phyloP scores from a whole-genome alignment of 805 yeast genomes.

The Pichia californica region DNA sequence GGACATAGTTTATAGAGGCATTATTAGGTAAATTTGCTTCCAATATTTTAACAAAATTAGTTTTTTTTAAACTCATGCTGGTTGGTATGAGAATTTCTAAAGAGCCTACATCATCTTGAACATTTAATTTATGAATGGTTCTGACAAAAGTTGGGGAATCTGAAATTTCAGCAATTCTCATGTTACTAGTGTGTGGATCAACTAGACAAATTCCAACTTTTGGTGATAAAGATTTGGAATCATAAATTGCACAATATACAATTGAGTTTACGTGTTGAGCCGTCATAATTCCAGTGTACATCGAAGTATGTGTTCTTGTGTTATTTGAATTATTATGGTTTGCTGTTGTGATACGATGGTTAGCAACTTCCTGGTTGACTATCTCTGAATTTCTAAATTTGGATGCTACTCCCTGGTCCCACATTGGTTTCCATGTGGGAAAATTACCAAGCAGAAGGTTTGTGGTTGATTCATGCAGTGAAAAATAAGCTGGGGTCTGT shows the following conservation, averaged over 20 bases:
- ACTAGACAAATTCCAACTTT: constrained; percentile 36
- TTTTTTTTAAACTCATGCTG: constrained; percentile 17
- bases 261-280: constrained; percentile 1
- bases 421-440: constrained; percentile 4
- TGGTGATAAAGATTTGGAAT: constrained; percentile 20
- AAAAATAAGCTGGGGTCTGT: constrained; percentile 1
- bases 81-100: constrained; percentile 32
- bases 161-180: constrained; percentile 31
- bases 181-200: constrained; percentile 32
- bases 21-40: constrained; percentile 16
- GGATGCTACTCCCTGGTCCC: not conserved
- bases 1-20: constrained; percentile 21
- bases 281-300: not conserved
- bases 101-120: constrained; percentile 22
- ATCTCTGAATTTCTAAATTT: not conserved
- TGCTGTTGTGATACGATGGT: not conserved
- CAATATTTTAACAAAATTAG: constrained; percentile 33
- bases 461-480: constrained; percentile 1
- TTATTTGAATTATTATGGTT: not conserved
- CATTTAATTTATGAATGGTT: constrained; percentile 35
- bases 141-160: constrained; percentile 43
- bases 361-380: not conserved
- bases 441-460: not conserved
- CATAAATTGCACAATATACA: constrained; percentile 14
- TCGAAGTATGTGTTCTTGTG: not conserved